Base-by-base conservation (phyloP, 768 basidiomycete species). In the Clathrus columnatus region DNA sequence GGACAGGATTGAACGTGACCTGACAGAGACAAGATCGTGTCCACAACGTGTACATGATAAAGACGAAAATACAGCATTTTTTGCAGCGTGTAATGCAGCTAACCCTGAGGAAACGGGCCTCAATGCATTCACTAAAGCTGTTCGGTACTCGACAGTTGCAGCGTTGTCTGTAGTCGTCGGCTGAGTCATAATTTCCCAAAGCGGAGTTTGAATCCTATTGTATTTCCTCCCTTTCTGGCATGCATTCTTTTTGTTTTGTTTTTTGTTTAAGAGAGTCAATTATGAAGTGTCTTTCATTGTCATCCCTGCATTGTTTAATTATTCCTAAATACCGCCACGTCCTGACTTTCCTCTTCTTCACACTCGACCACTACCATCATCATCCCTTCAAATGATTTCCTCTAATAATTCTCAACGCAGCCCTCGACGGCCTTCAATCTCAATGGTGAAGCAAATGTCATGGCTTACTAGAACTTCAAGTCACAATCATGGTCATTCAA, bases 51-150 rank as follows among this genome's bases (percentile, higher is more conserved):
- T 46, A 63, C 84, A 87, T 43, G 74, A 69, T 4, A 69, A 63
- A 20, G 58, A 30, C 56, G 6, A 36, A 56, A 20, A 21, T 67
- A 65, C 43, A 61, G 48, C 27, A 65, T 62, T 59, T 68, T 32
- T 60, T 14, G 70, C 62, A 0, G 75, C 66, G 63, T 88, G 85
- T 26, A 84, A 70, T 36, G 86, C 84, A 14, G 87, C 77, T 48
- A 89, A 77, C 29, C 72, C 48, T 7, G 82, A 75, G 2, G 84
- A 82, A 32, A 78, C 61, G 3, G 76, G 59, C 24, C 78, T 71
- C 51, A 87, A 67, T 17, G 70, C 64, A 59, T 68, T 72, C 16
- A 84, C 73, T 17, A 86, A 63, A 11, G 74, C 51, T 21, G 51
- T 21, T n/a, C 16, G 51, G 51, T 67, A 41, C 73, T 67, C 57